Evolutionary conservation across 116 monocot genomes (phyloP).

Genomic region (Phalaenopsis hybrid): DNA sequence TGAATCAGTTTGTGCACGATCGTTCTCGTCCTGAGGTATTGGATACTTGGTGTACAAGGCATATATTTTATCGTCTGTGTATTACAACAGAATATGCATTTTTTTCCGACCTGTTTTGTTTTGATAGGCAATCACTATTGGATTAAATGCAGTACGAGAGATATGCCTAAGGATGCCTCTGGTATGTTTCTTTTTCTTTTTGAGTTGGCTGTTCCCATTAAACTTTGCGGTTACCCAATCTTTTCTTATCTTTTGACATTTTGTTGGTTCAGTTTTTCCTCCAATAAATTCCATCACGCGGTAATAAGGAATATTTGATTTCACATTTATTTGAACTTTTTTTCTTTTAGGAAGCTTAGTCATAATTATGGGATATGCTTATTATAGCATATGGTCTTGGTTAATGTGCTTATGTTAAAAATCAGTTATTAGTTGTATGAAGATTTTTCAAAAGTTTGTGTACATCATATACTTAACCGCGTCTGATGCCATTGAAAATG

Average conservation of each 20-base stretch:
- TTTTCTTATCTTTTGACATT: background rate
- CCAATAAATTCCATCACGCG: too few relatives aligned
- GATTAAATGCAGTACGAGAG: slow-evolving; percentile 85
- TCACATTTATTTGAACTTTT: background rate
- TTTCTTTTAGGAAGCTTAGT: background rate
- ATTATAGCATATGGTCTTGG: background rate
- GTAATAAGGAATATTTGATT: background rate
- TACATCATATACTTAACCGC: background rate
- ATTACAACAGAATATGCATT: background rate
- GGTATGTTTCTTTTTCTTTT: slow-evolving; percentile 30
- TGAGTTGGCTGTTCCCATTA: background rate
- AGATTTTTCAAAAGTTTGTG: background rate
- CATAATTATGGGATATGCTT: background rate
- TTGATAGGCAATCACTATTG: slow-evolving; percentile 79
- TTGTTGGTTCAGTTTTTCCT: background rate
- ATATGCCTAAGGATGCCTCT: slow-evolving; percentile 87
- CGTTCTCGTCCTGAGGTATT: slow-evolving; percentile 83
- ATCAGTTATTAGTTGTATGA: background rate
- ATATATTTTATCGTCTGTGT: background rate
- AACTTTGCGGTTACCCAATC: background rate
- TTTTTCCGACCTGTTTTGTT: slow-evolving; percentile 9
- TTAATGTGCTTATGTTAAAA: background rate
- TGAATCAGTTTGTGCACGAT: slow-evolving; percentile 94
- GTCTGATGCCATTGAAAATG: background rate
- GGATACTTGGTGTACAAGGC: background rate